Base-by-base conservation (phyloP, 2,329 filamentous ascomycete genomes). In the Fusarium phyllophilum region DNA sequence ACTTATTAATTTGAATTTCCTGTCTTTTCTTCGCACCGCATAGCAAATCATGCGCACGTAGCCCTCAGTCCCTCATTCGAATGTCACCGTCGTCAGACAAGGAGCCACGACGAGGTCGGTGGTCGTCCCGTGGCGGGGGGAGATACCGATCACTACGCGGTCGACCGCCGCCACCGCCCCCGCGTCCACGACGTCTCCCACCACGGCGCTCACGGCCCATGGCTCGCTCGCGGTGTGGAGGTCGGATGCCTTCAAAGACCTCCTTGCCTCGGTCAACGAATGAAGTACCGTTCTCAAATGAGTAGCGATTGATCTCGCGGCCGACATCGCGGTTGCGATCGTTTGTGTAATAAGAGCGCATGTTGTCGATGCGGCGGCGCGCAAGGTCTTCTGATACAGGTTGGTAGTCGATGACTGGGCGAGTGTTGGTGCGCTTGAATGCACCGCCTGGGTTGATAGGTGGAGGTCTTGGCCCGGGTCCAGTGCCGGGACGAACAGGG, bases 211-310 rank as follows among this genome's bases (percentile, higher is more conserved):
- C 78, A 82, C 84, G 56, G 75, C 83, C 77, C 17, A 77, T 66
- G 22, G 70, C 78, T 17, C 80, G 77, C 76, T 89, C 87, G 15
- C 88, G 83, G 68, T 89, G 86, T 3, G 90, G 89, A 31, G 89
- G 89, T 31, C 90, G 84, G 68, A 92, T 90, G 22, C 89, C 90
- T 54, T 89, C 83, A 78, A 92, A 92, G 42, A 91, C 90, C 79
- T 95, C 93, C 22, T 89, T 89, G 20, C 93, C 93, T 61, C 91
- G 87, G 79, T 95, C 92, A 49, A 95, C 92, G 61, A 95, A 90
- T 11, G 82, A 78, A 68, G 91, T 89, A 2, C 86, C 87, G 63
- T 91, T 85, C 80, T 94, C 92, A 75, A 95, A 95, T 0, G 91
- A 92, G 79, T 94, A 94, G 38, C 93, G 87, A 79, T 93, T 90